Evolutionary conservation across 371 early-diverging fungal genomes (phyloP).

Genomic region (Polyrhizophydium stewartii): DNA sequence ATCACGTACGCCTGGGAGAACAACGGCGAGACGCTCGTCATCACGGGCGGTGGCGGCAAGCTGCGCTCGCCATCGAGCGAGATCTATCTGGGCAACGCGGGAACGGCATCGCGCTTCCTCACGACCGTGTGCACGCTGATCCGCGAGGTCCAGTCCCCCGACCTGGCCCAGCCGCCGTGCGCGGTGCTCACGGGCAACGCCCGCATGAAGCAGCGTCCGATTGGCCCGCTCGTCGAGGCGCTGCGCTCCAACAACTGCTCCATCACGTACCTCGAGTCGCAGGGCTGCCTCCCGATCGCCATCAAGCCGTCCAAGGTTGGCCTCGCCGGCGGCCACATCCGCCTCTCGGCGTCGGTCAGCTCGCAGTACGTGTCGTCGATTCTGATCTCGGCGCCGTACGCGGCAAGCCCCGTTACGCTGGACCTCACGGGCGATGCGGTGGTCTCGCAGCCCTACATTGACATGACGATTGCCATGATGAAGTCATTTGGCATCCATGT

Average conservation of each 20-base stretch:
- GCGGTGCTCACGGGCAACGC: conserved; percentile 84
- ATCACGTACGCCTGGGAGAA: conserved; percentile 89
- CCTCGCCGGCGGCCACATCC: conserved; percentile 83
- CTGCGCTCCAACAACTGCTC: conserved; percentile 72
- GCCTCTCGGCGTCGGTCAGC: conserved; percentile 86
- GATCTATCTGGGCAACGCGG: conserved; percentile 95
- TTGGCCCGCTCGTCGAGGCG: conserved; percentile 85
- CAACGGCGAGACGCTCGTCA: conserved; percentile 83
- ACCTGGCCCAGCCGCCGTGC: background rate
- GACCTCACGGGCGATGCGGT: conserved; percentile 87
- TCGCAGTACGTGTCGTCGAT: conserved; percentile 98
- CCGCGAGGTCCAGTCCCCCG: conserved; percentile 21
- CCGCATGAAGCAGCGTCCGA: conserved; percentile 96
- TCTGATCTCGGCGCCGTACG: conserved; percentile 93
- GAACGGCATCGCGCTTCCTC: conserved; percentile 95
- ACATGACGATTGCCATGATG: conserved; percentile 99
- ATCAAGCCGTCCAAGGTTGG: conserved; percentile 67
- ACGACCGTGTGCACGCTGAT: conserved; percentile 83
- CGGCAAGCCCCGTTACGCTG: conserved; percentile 72
- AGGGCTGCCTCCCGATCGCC: conserved; percentile 84
- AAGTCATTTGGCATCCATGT: conserved; percentile 84
- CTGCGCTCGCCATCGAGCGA: conserved; percentile 73
- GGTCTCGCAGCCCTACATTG: conserved; percentile 96
- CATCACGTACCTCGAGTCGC: conserved; percentile 71
- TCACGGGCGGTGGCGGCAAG: conserved; percentile 69